These are phyloP conservation scores for Hirsutella rhossiliensis DNA, from an alignment of 2,329 filamentous ascomycete genomes.

Conservation along the genomic window DNA sequence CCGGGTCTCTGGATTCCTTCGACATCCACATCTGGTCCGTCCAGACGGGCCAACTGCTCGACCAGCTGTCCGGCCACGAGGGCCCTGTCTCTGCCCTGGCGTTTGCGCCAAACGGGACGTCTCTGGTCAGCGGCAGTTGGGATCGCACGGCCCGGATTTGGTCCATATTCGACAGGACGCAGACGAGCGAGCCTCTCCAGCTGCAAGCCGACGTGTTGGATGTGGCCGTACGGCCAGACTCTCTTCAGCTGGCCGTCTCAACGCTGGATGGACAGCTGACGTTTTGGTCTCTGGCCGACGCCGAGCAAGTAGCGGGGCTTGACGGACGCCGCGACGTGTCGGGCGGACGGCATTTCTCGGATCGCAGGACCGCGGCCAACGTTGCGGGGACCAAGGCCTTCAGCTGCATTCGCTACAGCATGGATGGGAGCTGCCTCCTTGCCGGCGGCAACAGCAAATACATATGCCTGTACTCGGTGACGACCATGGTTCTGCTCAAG, in stretches of 20 bases:
- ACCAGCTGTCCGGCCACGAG: constrained; percentile 84
- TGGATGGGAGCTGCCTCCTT: constrained; percentile 80
- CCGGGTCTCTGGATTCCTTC: constrained; percentile 89
- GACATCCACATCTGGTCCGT: constrained; percentile 98
- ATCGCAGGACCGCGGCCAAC: constrained; percentile 85
- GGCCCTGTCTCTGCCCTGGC: constrained; percentile 81
- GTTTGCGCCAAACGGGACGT: constrained; percentile 77
- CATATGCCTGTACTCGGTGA: constrained; percentile 93
- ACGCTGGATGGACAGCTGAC: constrained; percentile 88
- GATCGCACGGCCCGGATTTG: constrained; percentile 91
- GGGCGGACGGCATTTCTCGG: constrained; percentile 77
- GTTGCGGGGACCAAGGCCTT: constrained; percentile 84
- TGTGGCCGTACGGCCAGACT: constrained; percentile 80
- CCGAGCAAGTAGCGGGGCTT: constrained; percentile 71
- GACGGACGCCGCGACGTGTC: constrained; percentile 89
- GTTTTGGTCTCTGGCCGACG: constrained; percentile 89
- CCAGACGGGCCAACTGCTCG: constrained; percentile 88
- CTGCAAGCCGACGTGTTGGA: constrained; percentile 83
- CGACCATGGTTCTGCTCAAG: constrained; percentile 80
- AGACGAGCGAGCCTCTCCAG: constrained; percentile 89
- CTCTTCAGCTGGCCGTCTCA: constrained; percentile 79
- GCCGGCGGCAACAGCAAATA: constrained; percentile 97
- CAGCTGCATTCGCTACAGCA: constrained; percentile 77
- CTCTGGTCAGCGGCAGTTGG: constrained; percentile 88
- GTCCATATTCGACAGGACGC: constrained; percentile 88